phyloP scores from a whole-genome alignment of 1,284 basidiomycete species.

The Laetiporus sulphureus region DNA sequence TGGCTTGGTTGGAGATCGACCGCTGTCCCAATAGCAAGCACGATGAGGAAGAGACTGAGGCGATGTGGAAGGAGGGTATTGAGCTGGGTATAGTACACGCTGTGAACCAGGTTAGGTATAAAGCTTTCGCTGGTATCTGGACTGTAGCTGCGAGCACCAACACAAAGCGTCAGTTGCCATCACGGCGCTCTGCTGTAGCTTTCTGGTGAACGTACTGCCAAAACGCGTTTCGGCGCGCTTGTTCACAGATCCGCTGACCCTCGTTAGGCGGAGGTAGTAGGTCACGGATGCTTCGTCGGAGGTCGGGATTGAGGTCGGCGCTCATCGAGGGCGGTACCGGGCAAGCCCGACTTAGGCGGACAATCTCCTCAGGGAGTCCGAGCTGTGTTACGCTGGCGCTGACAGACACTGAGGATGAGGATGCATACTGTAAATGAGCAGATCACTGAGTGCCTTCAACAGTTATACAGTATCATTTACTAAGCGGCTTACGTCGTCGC shows the following conservation, averaged over 20 bases:
- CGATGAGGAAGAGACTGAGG: slow-evolving; percentile 53
- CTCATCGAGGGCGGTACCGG: slow-evolving; percentile 52
- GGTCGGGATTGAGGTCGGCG: slow-evolving; percentile 36
- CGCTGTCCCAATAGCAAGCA: slow-evolving; percentile 55
- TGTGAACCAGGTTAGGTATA: slow-evolving; percentile 56
- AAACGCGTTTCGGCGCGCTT: slow-evolving; percentile 55
- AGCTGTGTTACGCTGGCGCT: slow-evolving; percentile 3
- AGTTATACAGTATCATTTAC: no score
- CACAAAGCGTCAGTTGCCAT: no score
- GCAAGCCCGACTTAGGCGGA: slow-evolving; percentile 54
- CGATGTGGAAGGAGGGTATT: slow-evolving; percentile 52
- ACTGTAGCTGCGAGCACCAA: slow-evolving; percentile 43
- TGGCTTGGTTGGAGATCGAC: slow-evolving; percentile 49
- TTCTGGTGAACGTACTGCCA: slow-evolving; percentile 55
- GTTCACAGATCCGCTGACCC: slow-evolving; percentile 49
- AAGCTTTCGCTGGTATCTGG: slow-evolving; percentile 61
- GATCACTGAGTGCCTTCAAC: no score
- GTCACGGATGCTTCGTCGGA: slow-evolving; percentile 51
- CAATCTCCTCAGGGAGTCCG: slow-evolving; percentile 43
- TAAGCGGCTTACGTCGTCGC: slow-evolving; percentile 9
- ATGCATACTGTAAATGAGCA: no score
- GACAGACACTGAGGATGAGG: not conserved
- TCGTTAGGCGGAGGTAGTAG: slow-evolving; percentile 50
- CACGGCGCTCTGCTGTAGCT: no score
- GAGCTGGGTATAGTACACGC: slow-evolving; percentile 51